Base-by-base conservation (phyloP, 345 rosid species). In the Salix suchowensis region DNA sequence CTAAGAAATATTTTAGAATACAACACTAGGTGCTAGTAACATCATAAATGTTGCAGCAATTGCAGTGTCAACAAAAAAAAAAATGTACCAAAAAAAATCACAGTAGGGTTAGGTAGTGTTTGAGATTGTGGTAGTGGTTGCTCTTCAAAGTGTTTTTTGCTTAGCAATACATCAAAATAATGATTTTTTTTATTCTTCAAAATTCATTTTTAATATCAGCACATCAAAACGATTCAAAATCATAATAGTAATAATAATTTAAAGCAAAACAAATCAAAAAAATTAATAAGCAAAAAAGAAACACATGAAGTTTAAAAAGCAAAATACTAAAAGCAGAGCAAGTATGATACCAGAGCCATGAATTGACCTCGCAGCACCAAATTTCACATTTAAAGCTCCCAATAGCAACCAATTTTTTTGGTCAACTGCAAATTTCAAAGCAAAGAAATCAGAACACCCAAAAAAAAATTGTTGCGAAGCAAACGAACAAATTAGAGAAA, bases 331-430 rank as follows among this genome's bases (percentile, higher is more conserved):
- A 9, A 52, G 18, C 26, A 61, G 58, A 19, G 34, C 26, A 39
- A 13, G 60, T 50, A 32, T 28, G 65, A 70, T 88, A 94, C 99
- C 97, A 65, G 99, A 87, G 83, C 95, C 88, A 81, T 96, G 98
- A 84, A 96, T 82, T 36, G 81, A 88, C 77, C 98, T 88, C 26
- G 86, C 54, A 23, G 89, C 66, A 62, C 88, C 85, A 80, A 85
- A 78, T 67, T 79, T 81, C 8, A 76, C 48, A 82, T 75, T 79
- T 21, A 86, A 77, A 81, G 80, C 79, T 54, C 95, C 89, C 75
- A 87, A 62, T 9, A 72, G 79, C 81, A 89, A 77, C 86, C 89
- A 79, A 79, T 74, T 86, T 80, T 85, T 87, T 52, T 72, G 34
- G 64, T 76, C 76, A 71, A 74, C 93, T 89, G 89, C 88, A 71